A percentile compares a stretch with the other conserved stretches of the same genome.
Conservation (phyloP, 306 rosid genomes). For the Trifolium dubium region DNA sequence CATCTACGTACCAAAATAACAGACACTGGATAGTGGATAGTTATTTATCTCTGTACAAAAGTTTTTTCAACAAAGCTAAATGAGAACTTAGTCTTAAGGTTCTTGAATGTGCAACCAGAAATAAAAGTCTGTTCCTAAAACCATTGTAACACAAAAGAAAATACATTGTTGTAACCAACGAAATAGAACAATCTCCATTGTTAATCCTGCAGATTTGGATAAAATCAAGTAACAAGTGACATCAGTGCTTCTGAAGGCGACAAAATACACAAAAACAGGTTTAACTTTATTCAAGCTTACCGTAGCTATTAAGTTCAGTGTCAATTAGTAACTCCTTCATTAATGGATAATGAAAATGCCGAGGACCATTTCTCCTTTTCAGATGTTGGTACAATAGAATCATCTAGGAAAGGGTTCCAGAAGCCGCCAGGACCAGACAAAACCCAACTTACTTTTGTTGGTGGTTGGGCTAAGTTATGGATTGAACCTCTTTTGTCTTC, state of each 20-base stretch:
- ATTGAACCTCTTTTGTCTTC: slow-evolving; percentile 27
- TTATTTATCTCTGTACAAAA: not conserved
- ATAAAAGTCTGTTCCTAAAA: not conserved
- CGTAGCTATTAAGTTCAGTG: slow-evolving; percentile 27
- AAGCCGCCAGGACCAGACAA: slow-evolving; percentile 53
- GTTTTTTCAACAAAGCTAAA: not conserved
- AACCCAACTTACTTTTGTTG: slow-evolving; percentile 67
- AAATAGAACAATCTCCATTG: not conserved
- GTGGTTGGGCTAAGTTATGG: slow-evolving; percentile 46
- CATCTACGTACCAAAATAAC: not conserved
- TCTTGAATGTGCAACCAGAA: slow-evolving; percentile 11
- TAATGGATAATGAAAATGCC: slow-evolving; percentile 50
- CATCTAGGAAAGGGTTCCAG: slow-evolving; percentile 60
- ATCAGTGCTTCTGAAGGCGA: not conserved
- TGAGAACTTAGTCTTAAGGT: slow-evolving; percentile 4
- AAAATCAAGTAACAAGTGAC: slow-evolving; percentile 23
- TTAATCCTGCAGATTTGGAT: slow-evolving; percentile 36
- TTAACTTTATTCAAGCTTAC: slow-evolving; percentile 35
- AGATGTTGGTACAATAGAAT: slow-evolving; percentile 52
- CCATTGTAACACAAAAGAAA: not conserved
- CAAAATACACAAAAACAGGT: slow-evolving; percentile 28
- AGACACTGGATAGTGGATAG: not conserved
- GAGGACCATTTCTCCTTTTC: slow-evolving; percentile 64
- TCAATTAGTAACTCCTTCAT: slow-evolving; percentile 28
- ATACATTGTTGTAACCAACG: slow-evolving; percentile 9